Conservation (phyloP, 257 asterid genomes). For the Jasminum sambac region DNA sequence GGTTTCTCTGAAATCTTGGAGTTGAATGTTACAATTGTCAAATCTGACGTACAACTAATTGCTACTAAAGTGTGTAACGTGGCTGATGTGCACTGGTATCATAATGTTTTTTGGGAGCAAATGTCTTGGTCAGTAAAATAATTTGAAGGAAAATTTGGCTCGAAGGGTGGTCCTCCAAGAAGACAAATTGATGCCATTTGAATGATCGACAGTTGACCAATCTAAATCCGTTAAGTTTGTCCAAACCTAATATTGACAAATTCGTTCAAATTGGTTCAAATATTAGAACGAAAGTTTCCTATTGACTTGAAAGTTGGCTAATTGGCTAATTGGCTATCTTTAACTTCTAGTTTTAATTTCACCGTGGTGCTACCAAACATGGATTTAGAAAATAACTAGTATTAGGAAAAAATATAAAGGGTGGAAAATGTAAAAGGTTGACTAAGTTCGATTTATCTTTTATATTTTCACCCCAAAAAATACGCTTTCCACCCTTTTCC, state of each 20-base stretch:
- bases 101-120: neutral
- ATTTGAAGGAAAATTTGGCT: neutral
- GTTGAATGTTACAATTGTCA: neutral
- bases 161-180: neutral
- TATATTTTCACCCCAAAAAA: too few species aligned
- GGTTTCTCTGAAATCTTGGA: neutral
- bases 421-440: too few species aligned
- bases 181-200: neutral
- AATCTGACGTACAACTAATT: neutral
- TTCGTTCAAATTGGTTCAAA: neutral
- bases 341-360: neutral
- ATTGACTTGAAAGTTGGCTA: neutral
- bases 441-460: too few species aligned
- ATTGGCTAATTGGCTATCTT: neutral
- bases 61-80: neutral
- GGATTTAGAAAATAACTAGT: too few species aligned
- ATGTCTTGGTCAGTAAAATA: neutral
- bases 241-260: conserved; percentile 1
- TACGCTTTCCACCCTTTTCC: too few species aligned
- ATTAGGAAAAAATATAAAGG: too few species aligned
- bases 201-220: neutral
- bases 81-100: neutral
- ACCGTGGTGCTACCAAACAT: too few species aligned
- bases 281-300: neutral
- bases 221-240: neutral